Evolutionary conservation across 768 basidiomycete species (phyloP), one percentile per base, ranked within the genome.

Genomic region (Mrakia blollopis): DNA sequence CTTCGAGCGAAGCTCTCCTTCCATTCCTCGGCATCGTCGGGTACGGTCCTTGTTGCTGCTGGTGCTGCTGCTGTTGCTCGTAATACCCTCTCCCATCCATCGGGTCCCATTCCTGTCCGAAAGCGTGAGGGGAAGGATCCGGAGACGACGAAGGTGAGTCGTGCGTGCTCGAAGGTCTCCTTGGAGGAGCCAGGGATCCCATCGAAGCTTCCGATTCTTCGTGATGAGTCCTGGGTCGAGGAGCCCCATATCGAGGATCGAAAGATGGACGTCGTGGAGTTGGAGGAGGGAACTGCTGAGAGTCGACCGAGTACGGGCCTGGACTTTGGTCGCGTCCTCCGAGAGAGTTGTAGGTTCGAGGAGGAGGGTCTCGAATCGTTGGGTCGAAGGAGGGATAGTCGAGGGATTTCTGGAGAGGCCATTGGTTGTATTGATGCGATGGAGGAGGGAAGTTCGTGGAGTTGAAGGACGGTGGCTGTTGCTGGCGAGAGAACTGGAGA

Each of bases 91-190:
- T 41, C 35, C 35, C 35, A 6, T 23, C 65, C 35, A 35, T 39
- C 65, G 65, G 65, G 3, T 39, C 11, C 35, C 37, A 68, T 21
- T 68, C 65, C 35, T 23, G 35, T 18, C 21, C 32, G 37, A 37
- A 65, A 21, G 30, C 32, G 63, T 21, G 10, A 16, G 32, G 32
- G 14, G 63, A 65, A 23, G 21, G 30, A 37, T 37, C 65, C 25
- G 65, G 65, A 39, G 65, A 68, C 23, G 35, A 39, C 18, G 65
- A 68, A n/a, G 65, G 65, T 0, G 65, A 68, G 35, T 68, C 65
- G 37, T 68, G 65, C 13, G 65, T 68, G 39, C 65, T 68, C 65
- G 65, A 68, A 23, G 65, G 65, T 44, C 65, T 13, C 23, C 65
- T 35, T n/a, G 65, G 65, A 41, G 65, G 65, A 18, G 25, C n/a